Conservation (phyloP, 495 filamentous ascomycete species). For the Penicillium subrubescens region DNA sequence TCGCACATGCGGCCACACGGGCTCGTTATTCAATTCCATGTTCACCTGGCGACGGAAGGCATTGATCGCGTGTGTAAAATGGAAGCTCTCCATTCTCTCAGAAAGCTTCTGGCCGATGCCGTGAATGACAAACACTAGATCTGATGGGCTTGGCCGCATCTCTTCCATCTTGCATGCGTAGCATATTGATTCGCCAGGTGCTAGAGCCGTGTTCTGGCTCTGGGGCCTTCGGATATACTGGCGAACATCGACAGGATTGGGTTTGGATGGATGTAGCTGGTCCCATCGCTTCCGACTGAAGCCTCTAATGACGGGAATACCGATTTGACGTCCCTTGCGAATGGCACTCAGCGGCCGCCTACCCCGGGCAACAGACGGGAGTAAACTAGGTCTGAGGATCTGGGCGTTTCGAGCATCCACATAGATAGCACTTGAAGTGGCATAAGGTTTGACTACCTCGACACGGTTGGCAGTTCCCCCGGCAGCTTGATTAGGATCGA, state of each 20-base stretch:
- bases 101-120: conserved; percentile 98
- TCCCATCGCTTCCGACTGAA: conserved; percentile 81
- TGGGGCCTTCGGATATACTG: conserved; percentile 50
- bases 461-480: conserved; percentile 35
- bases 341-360: conserved; percentile 80
- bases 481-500: conserved; percentile 46
- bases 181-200: conserved; percentile 43
- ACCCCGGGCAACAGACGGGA: conserved; percentile 78
- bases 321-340: conserved; percentile 77
- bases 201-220: conserved; percentile 27
- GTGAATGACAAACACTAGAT: conserved; percentile 87
- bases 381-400: conserved; percentile 74
- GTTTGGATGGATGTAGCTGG: conserved; percentile 66
- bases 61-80: conserved; percentile 96
- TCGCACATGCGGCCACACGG: conserved; percentile 72
- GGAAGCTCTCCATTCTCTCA: conserved; percentile 91
- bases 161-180: conserved; percentile 58
- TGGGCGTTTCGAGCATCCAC: conserved; percentile 74
- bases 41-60: conserved; percentile 85
- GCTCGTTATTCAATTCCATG: conserved; percentile 73
- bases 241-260: conserved; percentile 46
- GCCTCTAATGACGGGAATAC: conserved; percentile 83
- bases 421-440: conserved; percentile 79
- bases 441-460: conserved; percentile 53
- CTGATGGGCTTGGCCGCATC: conserved; percentile 73